Evolutionary conservation across 2,329 filamentous ascomycete species (phyloP).

Genomic region (Xylogone sp.): DNA sequence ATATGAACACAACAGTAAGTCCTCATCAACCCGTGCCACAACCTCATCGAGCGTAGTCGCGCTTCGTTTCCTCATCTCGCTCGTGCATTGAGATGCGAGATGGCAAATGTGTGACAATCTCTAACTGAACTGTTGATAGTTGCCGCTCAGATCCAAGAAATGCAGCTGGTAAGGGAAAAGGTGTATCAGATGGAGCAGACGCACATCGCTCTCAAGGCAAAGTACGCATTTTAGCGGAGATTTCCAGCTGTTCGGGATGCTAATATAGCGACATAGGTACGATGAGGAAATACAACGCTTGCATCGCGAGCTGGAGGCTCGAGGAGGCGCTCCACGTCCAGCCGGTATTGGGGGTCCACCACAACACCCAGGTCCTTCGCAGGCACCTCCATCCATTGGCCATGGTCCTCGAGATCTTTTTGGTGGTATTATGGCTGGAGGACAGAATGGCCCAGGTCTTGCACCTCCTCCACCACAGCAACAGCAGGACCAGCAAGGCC

Average conservation of each 20-base stretch:
- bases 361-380: conserved; percentile 75
- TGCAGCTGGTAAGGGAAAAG: conserved; percentile 90
- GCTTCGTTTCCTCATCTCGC: too few species aligned
- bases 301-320: conserved; percentile 79
- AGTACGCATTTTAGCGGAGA: conserved; percentile 55
- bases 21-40: conserved; percentile 1
- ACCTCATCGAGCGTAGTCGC: background rate
- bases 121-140: conserved; percentile 50
- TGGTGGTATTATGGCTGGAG: conserved; percentile 88
- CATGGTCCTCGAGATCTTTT: conserved; percentile 89
- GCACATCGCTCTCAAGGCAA: conserved; percentile 83
- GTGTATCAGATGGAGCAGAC: conserved; percentile 90
- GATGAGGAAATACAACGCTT: conserved; percentile 86
- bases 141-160: conserved; percentile 85
- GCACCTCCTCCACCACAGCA: conserved; percentile 65
- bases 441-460: conserved; percentile 79
- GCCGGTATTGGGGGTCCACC: conserved; percentile 69
- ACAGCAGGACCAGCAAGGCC: conserved; percentile 57
- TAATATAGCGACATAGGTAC: conserved; percentile 56
- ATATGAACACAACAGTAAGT: conserved; percentile 92
- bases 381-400: conserved; percentile 79
- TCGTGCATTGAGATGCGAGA: background rate
- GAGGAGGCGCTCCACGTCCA: conserved; percentile 59
- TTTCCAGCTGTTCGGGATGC: background rate
- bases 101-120: background rate